phyloP scores from a whole-genome alignment of 805 yeast species.

The Myxozyma mucilagina region DNA sequence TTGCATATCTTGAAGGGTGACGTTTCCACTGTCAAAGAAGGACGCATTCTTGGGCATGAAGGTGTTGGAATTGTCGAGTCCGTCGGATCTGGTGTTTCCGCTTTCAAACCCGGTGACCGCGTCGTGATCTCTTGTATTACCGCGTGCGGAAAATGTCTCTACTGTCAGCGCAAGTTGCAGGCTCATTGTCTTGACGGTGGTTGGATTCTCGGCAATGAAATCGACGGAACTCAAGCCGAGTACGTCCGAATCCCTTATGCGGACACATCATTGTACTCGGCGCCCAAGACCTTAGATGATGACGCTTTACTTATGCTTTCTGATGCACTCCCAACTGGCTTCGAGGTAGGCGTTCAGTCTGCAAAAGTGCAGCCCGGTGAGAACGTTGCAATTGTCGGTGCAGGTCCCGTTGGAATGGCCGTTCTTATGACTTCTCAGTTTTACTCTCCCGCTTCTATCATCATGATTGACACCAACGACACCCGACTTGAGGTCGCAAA shows the following conservation, averaged over 20 bases:
- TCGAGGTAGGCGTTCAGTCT: constrained; percentile 24
- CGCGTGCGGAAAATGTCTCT: constrained; percentile 63
- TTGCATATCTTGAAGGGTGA: constrained; percentile 54
- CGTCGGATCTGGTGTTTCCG: constrained; percentile 42
- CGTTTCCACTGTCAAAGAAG: constrained; percentile 40
- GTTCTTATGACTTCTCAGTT: constrained; percentile 26
- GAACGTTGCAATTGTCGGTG: constrained; percentile 25
- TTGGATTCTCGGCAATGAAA: constrained; percentile 28
- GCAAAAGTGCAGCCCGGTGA: constrained; percentile 24
- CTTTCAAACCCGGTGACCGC: constrained; percentile 49
- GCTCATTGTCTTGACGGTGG: constrained; percentile 39
- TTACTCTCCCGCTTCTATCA: constrained; percentile 22
- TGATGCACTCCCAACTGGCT: constrained; percentile 30
- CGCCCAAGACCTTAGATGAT: constrained; percentile 40
- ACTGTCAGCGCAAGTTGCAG: constrained; percentile 44
- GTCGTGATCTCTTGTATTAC: constrained; percentile 53
- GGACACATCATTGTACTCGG: constrained; percentile 49
- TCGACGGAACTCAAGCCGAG: constrained; percentile 65
- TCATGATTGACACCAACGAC: constrained; percentile 30
- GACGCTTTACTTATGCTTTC: constrained; percentile 25
- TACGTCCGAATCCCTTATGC: constrained; percentile 61
- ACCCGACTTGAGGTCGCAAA: constrained; percentile 24
- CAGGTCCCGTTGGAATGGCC: constrained; percentile 29
- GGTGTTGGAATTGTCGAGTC: constrained; percentile 42
- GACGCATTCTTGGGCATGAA: constrained; percentile 54